Evolutionary conservation across 768 basidiomycete species (phyloP).

Genomic region (Rhodosporidiobolus sp.): DNA sequence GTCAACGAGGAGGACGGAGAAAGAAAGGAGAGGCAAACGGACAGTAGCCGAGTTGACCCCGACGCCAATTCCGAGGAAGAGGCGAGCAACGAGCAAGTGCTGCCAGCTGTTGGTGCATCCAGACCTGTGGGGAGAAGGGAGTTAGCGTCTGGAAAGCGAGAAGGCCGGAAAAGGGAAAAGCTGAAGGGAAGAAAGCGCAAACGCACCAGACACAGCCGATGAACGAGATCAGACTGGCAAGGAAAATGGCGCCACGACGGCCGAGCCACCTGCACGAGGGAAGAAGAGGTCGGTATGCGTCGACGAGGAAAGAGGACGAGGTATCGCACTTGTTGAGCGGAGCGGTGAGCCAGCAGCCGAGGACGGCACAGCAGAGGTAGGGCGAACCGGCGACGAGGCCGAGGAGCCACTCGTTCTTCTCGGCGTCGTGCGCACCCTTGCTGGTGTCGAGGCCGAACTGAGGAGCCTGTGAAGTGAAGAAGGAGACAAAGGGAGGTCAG

Average conservation of each 20-base stretch:
- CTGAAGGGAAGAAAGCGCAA: too few relatives aligned
- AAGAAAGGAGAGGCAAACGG: too few relatives aligned
- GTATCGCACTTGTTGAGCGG: conserved; percentile 45
- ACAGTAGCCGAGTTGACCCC: too few relatives aligned
- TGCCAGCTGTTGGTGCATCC: conserved; percentile 60
- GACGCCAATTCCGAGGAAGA: conserved; percentile 27
- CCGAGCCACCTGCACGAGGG: too few relatives aligned
- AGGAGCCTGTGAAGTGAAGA: conserved; percentile 49
- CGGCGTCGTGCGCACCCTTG: conserved; percentile 42
- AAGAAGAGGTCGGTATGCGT: too few relatives aligned
- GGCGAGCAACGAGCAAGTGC: conserved; percentile 53
- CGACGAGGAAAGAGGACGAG: too few relatives aligned
- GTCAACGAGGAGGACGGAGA: too few relatives aligned
- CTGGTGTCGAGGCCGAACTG: conserved; percentile 53
- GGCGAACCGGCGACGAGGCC: conserved; percentile 50
- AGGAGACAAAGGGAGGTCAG: too few relatives aligned
- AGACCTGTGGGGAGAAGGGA: conserved; percentile 55
- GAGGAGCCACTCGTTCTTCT: conserved; percentile 31
- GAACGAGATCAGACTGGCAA: conserved; percentile 24
- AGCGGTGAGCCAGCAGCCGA: conserved; percentile 43
- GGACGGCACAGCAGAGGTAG: conserved; percentile 53
- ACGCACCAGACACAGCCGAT: not conserved
- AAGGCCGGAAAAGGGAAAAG: not conserved
- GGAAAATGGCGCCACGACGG: conserved; percentile 52
- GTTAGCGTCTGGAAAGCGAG: conserved; percentile 37